A percentile compares a stretch with the other conserved stretches of the same genome.
Conservation (phyloP, 1,139 yeast species). For the Maudiozyma humilis region DNA sequence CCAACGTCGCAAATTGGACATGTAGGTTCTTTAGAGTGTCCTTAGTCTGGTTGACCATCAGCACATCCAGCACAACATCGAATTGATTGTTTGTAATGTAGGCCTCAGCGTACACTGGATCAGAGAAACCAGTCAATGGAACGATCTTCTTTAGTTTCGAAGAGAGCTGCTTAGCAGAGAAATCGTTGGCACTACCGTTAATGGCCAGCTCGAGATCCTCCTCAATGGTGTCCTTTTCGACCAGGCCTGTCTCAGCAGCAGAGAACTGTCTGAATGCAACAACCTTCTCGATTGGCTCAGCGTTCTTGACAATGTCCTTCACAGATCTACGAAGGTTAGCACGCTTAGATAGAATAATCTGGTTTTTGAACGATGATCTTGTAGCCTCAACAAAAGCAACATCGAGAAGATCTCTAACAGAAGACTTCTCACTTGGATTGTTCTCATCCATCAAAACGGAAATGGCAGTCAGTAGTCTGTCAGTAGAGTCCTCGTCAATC, state of each 20-base stretch:
- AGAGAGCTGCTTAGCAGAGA: slow-evolving; percentile 44
- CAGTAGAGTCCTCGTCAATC: slow-evolving; percentile 93
- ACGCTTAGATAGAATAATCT: slow-evolving; percentile 43
- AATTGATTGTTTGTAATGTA: slow-evolving; percentile 90
- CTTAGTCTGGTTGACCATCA: slow-evolving; percentile 89
- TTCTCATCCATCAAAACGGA: slow-evolving; percentile 65
- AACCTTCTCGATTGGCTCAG: slow-evolving; percentile 78
- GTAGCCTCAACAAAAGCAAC: slow-evolving; percentile 82
- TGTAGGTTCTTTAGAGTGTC: slow-evolving; percentile 84
- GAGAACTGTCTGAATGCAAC: slow-evolving; percentile 78
- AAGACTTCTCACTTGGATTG: slow-evolving; percentile 35
- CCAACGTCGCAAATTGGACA: slow-evolving; percentile 93
- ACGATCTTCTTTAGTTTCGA: slow-evolving; percentile 83
- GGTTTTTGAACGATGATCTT: slow-evolving; percentile 66
- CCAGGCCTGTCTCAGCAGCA: slow-evolving; percentile 38
- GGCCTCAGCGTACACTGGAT: slow-evolving; percentile 97
- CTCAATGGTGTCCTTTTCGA: slow-evolving; percentile 34
- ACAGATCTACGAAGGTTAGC: slow-evolving; percentile 53
- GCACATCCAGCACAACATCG: slow-evolving; percentile 89
- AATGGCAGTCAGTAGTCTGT: slow-evolving; percentile 79
- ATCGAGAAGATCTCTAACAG: slow-evolving; percentile 44
- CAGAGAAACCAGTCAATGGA: slow-evolving; percentile 94
- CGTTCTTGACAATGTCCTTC: slow-evolving; percentile 54
- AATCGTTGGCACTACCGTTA: slow-evolving; percentile 41
- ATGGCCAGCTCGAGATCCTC: slow-evolving; percentile 47